These are phyloP conservation scores for Cladosporium sp. DNA, from an alignment of 2,329 filamentous ascomycete species.

Conservation along the genomic window DNA sequence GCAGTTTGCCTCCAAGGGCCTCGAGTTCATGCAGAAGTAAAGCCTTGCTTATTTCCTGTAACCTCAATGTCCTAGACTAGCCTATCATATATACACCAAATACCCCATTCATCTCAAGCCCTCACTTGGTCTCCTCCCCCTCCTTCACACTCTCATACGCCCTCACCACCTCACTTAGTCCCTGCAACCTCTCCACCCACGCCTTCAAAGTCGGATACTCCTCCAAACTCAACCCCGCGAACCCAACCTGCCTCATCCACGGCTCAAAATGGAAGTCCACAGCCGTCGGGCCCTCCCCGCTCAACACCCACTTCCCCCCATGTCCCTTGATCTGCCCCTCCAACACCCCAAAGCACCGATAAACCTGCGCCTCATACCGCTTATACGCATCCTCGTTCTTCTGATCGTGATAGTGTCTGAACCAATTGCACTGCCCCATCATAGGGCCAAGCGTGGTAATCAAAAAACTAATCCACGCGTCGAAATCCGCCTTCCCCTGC, in stretches of 20 bases:
- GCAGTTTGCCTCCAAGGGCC: slow-evolving; percentile 49
- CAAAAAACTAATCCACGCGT: slow-evolving; percentile 51
- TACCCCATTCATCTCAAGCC: neutral
- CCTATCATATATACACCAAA: neutral
- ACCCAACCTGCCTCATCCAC: slow-evolving; percentile 30
- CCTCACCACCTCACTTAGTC: slow-evolving; percentile 43
- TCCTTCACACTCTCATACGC: slow-evolving; percentile 28
- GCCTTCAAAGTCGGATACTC: slow-evolving; percentile 44
- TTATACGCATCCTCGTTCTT: slow-evolving; percentile 48
- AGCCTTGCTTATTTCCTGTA: neutral
- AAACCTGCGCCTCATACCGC: slow-evolving; percentile 44
- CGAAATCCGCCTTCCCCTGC: slow-evolving; percentile 48
- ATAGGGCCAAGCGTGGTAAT: slow-evolving; percentile 47
- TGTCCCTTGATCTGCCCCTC: slow-evolving; percentile 46
- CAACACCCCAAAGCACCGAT: slow-evolving; percentile 47
- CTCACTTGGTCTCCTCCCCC: slow-evolving; percentile 15
- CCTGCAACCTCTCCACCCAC: slow-evolving; percentile 43
- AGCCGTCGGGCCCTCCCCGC: slow-evolving; percentile 33
- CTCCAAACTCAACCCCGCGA: slow-evolving; percentile 44
- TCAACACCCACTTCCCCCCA: slow-evolving; percentile 42
- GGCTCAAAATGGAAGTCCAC: slow-evolving; percentile 17
- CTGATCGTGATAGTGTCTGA: slow-evolving; percentile 41
- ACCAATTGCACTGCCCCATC: slow-evolving; percentile 46
- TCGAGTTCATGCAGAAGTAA: slow-evolving; percentile 29
- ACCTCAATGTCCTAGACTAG: neutral